phyloP scores from a whole-genome alignment of 495 filamentous ascomycete species.

The Ramalina intermedia region DNA sequence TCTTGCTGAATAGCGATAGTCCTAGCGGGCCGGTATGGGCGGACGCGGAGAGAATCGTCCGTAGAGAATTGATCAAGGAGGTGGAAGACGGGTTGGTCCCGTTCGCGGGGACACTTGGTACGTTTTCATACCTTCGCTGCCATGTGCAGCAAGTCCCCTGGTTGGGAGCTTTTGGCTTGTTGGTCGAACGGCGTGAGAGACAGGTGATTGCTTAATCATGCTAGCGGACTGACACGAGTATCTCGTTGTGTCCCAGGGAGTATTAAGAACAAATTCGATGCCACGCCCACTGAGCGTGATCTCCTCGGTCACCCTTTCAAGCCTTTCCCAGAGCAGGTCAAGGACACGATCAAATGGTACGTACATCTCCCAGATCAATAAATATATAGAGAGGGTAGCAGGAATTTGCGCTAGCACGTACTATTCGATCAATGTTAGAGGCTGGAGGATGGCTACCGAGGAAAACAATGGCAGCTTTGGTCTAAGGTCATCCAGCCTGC shows the following conservation, averaged over 20 bases:
- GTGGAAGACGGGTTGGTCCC: slow-evolving; percentile 2
- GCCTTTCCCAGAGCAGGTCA: neutral
- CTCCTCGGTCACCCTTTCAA: slow-evolving; percentile 3
- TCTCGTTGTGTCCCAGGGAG: neutral
- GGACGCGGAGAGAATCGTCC: slow-evolving; percentile 1
- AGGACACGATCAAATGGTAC: slow-evolving; percentile 3
- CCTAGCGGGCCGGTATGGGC: neutral
- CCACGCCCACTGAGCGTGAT: neutral
- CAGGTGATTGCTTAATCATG: too few species aligned
- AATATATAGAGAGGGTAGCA: too few species aligned
- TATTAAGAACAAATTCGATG: slow-evolving; percentile 3
- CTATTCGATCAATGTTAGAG: too few species aligned
- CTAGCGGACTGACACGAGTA: too few species aligned
- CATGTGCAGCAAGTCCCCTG: too few species aligned
- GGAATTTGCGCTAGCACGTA: too few species aligned
- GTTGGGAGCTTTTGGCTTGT: too few species aligned
- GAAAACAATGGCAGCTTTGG: too few species aligned
- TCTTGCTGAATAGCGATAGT: slow-evolving; percentile 2
- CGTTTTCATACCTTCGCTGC: too few species aligned
- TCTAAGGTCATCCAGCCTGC: too few species aligned
- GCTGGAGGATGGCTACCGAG: too few species aligned
- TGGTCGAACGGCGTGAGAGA: too few species aligned
- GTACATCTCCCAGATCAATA: neutral
- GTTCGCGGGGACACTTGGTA: slow-evolving; percentile 2
- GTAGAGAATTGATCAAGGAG: neutral